A percentile compares a stretch with the other conserved stretches of the same genome.
Conservation (phyloP, 768 basidiomycete species). For the Calocybe indica region DNA sequence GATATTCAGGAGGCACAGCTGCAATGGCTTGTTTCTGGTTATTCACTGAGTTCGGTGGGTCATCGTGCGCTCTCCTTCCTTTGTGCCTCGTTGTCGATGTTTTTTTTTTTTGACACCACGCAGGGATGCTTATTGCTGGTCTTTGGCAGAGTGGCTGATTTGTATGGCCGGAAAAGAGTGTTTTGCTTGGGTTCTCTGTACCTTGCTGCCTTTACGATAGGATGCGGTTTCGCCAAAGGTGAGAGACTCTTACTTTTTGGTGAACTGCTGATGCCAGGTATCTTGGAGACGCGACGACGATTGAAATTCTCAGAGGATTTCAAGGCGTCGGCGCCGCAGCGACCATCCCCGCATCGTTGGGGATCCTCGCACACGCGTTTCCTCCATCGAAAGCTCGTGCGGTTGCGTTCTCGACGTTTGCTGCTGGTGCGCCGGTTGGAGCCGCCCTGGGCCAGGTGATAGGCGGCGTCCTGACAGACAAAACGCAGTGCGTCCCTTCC, state of each 20-base stretch:
- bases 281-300: constrained; percentile 42
- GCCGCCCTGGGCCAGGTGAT: constrained; percentile 63
- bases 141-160: constrained; percentile 74
- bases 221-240: constrained; percentile 59
- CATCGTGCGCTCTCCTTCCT: background rate
- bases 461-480: constrained; percentile 69
- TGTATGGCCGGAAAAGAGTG: constrained; percentile 65
- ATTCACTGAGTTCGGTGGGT: constrained; percentile 56
- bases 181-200: constrained; percentile 58
- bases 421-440: constrained; percentile 82
- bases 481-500: constrained; percentile 26
- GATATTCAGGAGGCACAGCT: constrained; percentile 43
- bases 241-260: background rate
- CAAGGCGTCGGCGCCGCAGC: constrained; percentile 80
- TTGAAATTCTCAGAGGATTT: constrained; percentile 69
- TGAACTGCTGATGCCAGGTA: background rate
- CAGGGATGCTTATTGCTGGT: constrained; percentile 77
- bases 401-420: constrained; percentile 76
- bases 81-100: background rate
- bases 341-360: constrained; percentile 66
- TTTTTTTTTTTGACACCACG: background rate
- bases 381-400: constrained; percentile 61
- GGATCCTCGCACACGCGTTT: constrained; percentile 79
- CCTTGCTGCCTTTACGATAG: constrained; percentile 54
- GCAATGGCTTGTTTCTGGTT: constrained; percentile 67